Base-by-base conservation (phyloP, 129 eudicot genomes). In the Flaveria bidentis region DNA sequence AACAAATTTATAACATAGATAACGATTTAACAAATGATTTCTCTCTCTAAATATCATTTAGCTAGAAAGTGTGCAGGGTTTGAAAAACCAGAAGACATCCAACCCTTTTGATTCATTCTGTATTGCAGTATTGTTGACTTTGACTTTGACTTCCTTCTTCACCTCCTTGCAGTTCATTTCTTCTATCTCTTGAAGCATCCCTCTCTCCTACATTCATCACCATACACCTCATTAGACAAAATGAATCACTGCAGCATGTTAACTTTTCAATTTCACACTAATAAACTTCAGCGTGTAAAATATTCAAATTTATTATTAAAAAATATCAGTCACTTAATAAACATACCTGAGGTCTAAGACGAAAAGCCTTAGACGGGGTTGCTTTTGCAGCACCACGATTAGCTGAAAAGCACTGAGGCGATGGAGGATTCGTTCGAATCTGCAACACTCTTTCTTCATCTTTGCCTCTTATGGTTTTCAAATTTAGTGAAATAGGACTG, bases 381-480 rank as follows among this genome's bases (percentile, higher is more conserved):
- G 71, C 33, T 46, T 80, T 67, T 60, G 64, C 17, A 45, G 88
- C 77, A 11, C 79, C 88, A 6, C 63, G 79, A 18, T 78, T 82
- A 47, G 91, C 97, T 8, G 97, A 91, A 82, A 94, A 94, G 53
- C 98, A 87, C 75, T 94, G 98, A 33, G 97, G 97, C 9, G 98
- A 87, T 9, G 98, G 98, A 52, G 98, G 98, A 73, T 78, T 71
- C 9, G 96, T 91, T 51, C 97, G 87, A 44, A 94, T 94, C 69
- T 83, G 96, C 81, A 87, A 51, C 85, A 81, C 69, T 69, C 69
- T 78, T 69, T 85, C 82, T 36, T 69, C 81, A 16, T 84, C 86
- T 49, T 80, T 82, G 57, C 82, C 52, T 63, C 85, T 88, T 53
- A 83, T 73, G 66, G 44, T 87, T 74, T 87, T 88, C 82, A 91